Conservation (phyloP, 225 moss, liverwort and hornwort genomes). For the Pseudoscleropodium purum region DNA sequence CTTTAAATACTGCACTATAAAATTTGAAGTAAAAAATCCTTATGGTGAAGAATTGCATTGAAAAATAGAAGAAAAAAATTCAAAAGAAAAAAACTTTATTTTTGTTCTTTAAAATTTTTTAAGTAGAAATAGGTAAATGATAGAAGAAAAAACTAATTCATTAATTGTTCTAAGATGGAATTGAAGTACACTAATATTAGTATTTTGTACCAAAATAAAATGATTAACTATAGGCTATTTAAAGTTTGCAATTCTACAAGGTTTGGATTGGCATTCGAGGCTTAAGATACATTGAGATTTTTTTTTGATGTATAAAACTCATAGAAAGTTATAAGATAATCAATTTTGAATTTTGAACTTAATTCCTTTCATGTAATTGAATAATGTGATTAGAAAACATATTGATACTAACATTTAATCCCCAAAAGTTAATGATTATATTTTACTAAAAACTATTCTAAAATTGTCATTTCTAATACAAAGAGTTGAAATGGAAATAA, state of each 20-base stretch:
- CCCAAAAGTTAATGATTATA: neutral
- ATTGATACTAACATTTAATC: neutral
- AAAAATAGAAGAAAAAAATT: neutral
- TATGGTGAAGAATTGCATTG: neutral
- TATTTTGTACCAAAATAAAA: neutral
- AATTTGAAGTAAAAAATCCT: neutral
- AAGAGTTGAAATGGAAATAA: neutral
- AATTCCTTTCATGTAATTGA: neutral
- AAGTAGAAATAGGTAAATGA: fast-evolving
- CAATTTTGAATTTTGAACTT: neutral
- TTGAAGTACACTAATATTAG: neutral
- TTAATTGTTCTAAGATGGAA: neutral
- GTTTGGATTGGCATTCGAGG: neutral
- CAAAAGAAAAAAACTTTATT: neutral
- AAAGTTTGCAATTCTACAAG: no score
- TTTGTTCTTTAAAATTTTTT: no score
- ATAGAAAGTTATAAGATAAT: neutral
- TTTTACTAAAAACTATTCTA: neutral
- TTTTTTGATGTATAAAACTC: neutral
- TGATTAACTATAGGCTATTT: neutral
- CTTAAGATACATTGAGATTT: neutral
- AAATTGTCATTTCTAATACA: neutral
- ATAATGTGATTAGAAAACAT: neutral
- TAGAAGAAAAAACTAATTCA: neutral
- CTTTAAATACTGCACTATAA: neutral